Evolutionary conservation across 129 eudicot species (phyloP).

Genomic region (Mikania micrantha): DNA sequence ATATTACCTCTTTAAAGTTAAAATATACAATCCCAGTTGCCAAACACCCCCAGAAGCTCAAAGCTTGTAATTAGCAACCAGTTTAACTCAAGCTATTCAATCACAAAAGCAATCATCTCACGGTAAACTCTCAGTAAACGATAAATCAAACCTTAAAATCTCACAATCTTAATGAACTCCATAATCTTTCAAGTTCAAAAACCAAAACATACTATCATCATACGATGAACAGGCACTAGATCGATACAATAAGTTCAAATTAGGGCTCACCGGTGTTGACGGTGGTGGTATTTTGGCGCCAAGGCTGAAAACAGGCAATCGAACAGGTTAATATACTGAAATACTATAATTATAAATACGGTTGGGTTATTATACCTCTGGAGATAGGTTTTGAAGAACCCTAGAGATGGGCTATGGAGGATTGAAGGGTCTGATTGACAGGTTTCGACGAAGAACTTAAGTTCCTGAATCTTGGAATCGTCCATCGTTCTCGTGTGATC

Average conservation of each 20-base stretch:
- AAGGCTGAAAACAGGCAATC: constrained; percentile 31
- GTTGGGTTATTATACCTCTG: constrained; percentile 34
- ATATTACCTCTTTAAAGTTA: too few species aligned
- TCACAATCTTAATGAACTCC: too few species aligned
- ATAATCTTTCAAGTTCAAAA: not conserved
- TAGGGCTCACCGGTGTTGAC: constrained; percentile 31
- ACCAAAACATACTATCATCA: not conserved
- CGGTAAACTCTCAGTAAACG: too few species aligned
- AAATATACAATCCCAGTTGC: too few species aligned
- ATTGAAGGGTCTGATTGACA: constrained; percentile 60
- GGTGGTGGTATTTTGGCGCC: constrained; percentile 55
- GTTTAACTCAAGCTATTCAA: too few species aligned
- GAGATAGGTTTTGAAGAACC: constrained; percentile 68
- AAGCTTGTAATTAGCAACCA: too few species aligned
- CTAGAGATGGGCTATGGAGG: constrained; percentile 52
- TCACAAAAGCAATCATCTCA: too few species aligned
- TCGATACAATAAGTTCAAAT: not conserved
- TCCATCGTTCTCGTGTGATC: constrained; percentile 37
- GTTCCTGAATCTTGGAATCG: constrained; percentile 36
- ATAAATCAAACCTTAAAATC: not conserved
- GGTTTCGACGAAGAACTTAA: constrained; percentile 44
- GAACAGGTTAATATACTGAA: not conserved
- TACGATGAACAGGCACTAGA: not conserved
- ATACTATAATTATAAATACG: not conserved
- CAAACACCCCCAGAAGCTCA: too few species aligned